Evolutionary conservation across 345 rosid species (phyloP), one percentile per base, ranked within the genome.

Genomic region (Carallia pectinifolia): DNA sequence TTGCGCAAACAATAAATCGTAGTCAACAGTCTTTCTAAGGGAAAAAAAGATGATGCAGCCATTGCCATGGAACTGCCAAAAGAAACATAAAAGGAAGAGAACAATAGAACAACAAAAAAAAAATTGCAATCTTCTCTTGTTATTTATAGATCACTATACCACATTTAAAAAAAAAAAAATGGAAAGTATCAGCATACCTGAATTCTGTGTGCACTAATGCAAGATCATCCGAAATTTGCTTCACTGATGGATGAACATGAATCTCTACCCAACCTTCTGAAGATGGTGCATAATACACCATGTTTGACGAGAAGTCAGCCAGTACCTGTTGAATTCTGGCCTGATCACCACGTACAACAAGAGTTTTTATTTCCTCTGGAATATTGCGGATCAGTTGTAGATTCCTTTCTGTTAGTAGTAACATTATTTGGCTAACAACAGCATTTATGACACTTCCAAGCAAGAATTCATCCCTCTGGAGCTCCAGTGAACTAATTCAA

Each of bases 361-460:
- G 80, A 4, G 89, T 76, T 81, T 94, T 94, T 54, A 91, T 85
- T 81, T 88, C 97, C 68, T 87, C 97, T 1, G 99, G 97, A 76
- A 94, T 94, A 81, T 94, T 97, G n/a, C 97, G 92, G 77, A 94
- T 88, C 77, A 94, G 79, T 71, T 94, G 95, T 61, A 94, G 82
- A 71, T 84, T 89, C 79, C 91, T 86, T 77, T 88, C 97, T 74
- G 87, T 86, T 71, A 92, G 75, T 74, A 87, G 72, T 63, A 84
- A 64, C 97, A 90, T 90, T 27, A 86, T 96, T 86, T 95, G 99
- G 86, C 99, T 95, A 74, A 92, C 97, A 37, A 95, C 97, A 19
- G 96, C 97, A 79, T 92, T 86, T 70, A 92, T 90, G 68, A 92
- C 92, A 76, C 88, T 83, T 67, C 96, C 99, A 7, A 95, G 85